Percentiles rank a stretch among this genome's conserved stretches.
Evolutionary conservation across 2,329 filamentous ascomycete genomes (phyloP).

Genomic region (Trichoderma citrinoviride): DNA sequence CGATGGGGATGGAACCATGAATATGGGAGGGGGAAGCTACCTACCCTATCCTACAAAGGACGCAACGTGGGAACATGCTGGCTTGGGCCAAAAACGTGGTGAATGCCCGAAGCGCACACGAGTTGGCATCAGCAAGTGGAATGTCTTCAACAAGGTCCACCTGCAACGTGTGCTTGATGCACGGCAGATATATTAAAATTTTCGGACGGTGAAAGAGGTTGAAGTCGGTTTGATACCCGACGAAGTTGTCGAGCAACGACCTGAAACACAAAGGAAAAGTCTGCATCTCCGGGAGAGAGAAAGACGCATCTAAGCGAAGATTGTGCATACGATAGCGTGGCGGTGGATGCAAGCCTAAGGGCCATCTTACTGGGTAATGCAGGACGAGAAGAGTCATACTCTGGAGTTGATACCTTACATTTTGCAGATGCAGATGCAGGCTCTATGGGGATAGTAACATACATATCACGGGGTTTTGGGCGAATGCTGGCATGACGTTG

Average conservation of each 20-base stretch:
- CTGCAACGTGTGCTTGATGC: neutral
- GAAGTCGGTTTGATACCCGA: slow-evolving; percentile 1
- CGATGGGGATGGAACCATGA: neutral
- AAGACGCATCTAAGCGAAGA: neutral
- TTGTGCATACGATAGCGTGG: neutral
- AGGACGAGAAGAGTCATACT: slow-evolving; percentile 3
- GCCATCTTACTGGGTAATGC: no score
- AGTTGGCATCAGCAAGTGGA: neutral
- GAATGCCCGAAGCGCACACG: neutral
- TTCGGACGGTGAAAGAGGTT: neutral
- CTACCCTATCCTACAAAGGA: neutral
- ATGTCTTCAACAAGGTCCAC: neutral
- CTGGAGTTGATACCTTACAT: no score
- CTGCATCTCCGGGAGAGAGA: neutral
- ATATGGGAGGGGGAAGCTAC: neutral
- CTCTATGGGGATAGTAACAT: no score
- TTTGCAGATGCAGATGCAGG: no score
- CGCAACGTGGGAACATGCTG: no score
- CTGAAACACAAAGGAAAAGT: neutral
- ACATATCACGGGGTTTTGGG: neutral
- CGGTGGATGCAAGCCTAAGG: slow-evolving; percentile 1
- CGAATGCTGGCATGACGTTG: neutral
- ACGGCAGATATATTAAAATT: slow-evolving; percentile 8
- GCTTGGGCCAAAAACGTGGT: neutral
- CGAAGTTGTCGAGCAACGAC: neutral